A percentile compares a stretch with the other conserved stretches of the same genome.
Evolutionary conservation across 306 rosid species (phyloP).

Genomic region (Senna tora): DNA sequence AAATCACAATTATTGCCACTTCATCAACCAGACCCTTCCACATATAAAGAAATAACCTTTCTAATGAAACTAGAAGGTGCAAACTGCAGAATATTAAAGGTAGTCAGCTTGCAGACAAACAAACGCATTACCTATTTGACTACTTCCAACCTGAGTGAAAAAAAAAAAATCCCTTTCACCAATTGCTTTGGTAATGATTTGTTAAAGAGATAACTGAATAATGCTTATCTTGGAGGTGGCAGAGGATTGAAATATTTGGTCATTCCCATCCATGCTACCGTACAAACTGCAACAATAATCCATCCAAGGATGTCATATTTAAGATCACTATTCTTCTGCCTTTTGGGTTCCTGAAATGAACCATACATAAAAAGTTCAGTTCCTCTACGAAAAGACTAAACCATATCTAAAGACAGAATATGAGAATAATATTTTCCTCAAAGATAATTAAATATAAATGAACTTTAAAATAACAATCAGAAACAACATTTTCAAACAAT

Average conservation of each 20-base stretch:
- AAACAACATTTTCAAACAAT: slow-evolving; percentile 24
- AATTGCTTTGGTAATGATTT: slow-evolving; percentile 24
- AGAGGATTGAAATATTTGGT: slow-evolving; percentile 71
- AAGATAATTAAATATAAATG: slow-evolving; percentile 13
- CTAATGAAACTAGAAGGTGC: neutral
- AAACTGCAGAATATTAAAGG: neutral
- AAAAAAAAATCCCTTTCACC: slow-evolving; percentile 30
- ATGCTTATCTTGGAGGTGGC: slow-evolving; percentile 62
- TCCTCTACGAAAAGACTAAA: neutral
- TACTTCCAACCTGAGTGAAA: slow-evolving; percentile 30
- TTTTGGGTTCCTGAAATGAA: slow-evolving; percentile 59
- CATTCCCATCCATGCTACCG: slow-evolving; percentile 77
- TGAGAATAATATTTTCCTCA: neutral
- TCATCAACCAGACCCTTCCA: neutral
- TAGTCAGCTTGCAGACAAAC: slow-evolving; percentile 27
- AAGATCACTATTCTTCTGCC: slow-evolving; percentile 62
- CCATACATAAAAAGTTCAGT: slow-evolving; percentile 18
- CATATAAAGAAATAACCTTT: slow-evolving; percentile 4
- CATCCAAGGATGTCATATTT: slow-evolving; percentile 86
- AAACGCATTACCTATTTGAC: slow-evolving; percentile 31
- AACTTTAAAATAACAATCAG: neutral
- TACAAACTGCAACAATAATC: slow-evolving; percentile 76
- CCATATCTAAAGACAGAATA: neutral
- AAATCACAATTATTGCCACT: neutral
- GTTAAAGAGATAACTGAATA: slow-evolving; percentile 15